These are phyloP conservation scores for Leishmania tropica DNA, from an alignment of 208 protist genomes.

Conservation along the genomic window DNA sequence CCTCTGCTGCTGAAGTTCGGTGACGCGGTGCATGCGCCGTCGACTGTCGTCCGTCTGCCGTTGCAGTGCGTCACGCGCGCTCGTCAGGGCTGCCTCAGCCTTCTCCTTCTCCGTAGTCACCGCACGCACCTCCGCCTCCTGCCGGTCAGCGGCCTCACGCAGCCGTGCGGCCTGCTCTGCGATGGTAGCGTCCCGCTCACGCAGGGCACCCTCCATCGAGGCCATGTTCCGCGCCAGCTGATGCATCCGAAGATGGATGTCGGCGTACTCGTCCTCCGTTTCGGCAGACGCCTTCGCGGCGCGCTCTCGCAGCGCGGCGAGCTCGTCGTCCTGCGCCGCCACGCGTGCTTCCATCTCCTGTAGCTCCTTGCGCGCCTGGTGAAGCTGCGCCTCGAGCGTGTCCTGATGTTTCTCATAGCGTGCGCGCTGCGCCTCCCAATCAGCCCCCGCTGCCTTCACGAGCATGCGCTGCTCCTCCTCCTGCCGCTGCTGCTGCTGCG, in stretches of 20 bases:
- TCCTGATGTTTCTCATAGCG: constrained; percentile 29
- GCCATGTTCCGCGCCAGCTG: constrained; percentile 35
- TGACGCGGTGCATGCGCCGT: constrained; percentile 51
- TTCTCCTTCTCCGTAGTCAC: constrained; percentile 25
- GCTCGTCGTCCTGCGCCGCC: constrained; percentile 19
- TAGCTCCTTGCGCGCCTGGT: constrained; percentile 21
- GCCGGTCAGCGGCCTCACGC: constrained; percentile 1
- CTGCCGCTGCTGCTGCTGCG: constrained; percentile 28
- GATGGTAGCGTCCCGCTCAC: constrained; percentile 28
- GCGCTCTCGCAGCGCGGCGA: constrained; percentile 27
- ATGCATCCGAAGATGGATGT: constrained; percentile 32
- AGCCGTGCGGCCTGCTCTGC: constrained; percentile 30
- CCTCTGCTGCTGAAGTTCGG: constrained; percentile 50
- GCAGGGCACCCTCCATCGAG: constrained; percentile 27
- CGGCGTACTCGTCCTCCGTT: constrained; percentile 32
- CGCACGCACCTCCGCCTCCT: constrained; percentile 15
- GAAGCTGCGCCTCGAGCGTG: constrained; percentile 33
- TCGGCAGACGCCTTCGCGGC: constrained; percentile 20
- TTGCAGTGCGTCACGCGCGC: constrained; percentile 35
- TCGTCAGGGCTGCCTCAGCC: constrained; percentile 21
- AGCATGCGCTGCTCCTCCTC: constrained; percentile 12
- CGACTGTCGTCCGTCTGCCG: constrained; percentile 67
- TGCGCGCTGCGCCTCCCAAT: constrained; percentile 13
- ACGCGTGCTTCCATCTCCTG: constrained; percentile 23
- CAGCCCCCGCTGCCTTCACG: background rate